These are phyloP conservation scores for Jatropha curcas DNA, from an alignment of 345 rosid genomes.

Conservation along the genomic window DNA sequence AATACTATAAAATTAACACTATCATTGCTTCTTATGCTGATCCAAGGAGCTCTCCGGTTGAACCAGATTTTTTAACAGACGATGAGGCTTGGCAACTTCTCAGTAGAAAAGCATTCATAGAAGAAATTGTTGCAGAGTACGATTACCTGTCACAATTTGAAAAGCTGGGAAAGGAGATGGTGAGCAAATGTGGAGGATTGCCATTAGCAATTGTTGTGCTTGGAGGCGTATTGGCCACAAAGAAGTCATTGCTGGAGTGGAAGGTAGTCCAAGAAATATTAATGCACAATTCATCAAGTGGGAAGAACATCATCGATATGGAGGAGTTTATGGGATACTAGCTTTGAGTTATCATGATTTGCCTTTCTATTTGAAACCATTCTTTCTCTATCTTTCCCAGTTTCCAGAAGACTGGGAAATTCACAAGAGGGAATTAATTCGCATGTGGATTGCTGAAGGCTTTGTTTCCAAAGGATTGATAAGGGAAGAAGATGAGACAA, in stretches of 20 bases:
- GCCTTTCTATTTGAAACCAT: constrained; percentile 12
- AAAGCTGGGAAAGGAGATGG: constrained; percentile 9
- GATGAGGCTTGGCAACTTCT: constrained; percentile 15
- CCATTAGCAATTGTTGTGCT: constrained; percentile 24
- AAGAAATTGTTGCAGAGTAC: background rate
- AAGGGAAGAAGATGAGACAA: background rate
- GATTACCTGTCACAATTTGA: background rate
- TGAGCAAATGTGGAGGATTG: constrained; percentile 19
- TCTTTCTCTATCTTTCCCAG: constrained; percentile 13
- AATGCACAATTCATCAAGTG: background rate
- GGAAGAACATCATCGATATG: background rate
- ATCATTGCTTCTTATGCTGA: constrained; percentile 9
- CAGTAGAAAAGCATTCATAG: background rate
- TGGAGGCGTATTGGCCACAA: constrained; percentile 13
- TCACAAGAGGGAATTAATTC: background rate
- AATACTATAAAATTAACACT: too few relatives aligned
- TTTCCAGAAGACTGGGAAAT: constrained; percentile 9
- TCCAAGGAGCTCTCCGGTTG: background rate
- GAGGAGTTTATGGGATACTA: constrained; percentile 10
- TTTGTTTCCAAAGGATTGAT: background rate
- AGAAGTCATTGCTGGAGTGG: constrained; percentile 1
- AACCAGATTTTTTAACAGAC: constrained; percentile 6
- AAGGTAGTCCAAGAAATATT: background rate
- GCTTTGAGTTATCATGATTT: constrained; percentile 2
- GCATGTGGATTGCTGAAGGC: constrained; percentile 24